Conservation (phyloP, 371 early-diverging fungal genomes). For the Mortierella sp. region DNA sequence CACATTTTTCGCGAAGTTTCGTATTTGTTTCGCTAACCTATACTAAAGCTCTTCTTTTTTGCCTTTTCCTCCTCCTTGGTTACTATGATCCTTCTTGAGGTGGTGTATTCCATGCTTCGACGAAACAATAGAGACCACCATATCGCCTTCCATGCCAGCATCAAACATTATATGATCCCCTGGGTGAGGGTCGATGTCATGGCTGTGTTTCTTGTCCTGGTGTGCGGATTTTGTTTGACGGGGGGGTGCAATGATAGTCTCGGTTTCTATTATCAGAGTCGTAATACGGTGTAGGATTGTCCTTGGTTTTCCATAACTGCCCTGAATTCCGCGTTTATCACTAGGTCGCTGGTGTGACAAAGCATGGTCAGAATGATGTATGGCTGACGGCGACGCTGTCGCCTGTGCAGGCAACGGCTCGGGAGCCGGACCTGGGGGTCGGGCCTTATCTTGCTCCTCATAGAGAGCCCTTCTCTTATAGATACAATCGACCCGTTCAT, state of each 20-base stretch:
- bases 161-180: slow-evolving; percentile 26
- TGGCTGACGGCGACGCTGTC: neutral
- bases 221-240: neutral
- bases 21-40: neutral
- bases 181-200: neutral
- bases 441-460: neutral
- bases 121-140: slow-evolving; percentile 18
- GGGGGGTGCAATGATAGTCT: slow-evolving; percentile 26
- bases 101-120: neutral
- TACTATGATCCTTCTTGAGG: neutral
- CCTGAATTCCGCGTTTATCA: too few species aligned
- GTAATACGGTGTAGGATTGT: slow-evolving; percentile 26
- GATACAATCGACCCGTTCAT: too few species aligned
- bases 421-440: slow-evolving; percentile 25
- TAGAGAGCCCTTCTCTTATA: too few species aligned
- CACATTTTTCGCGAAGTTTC: neutral
- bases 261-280: slow-evolving; percentile 35
- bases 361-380: neutral
- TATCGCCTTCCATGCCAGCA: slow-evolving; percentile 18
- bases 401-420: slow-evolving; percentile 22
- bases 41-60: neutral
- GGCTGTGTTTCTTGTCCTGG: neutral
- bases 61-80: too few species aligned
- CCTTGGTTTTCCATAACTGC: neutral
- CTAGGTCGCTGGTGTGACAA: neutral